Evolutionary conservation across 208 protist genomes (phyloP).

Genomic region (Leishmania tropica): DNA sequence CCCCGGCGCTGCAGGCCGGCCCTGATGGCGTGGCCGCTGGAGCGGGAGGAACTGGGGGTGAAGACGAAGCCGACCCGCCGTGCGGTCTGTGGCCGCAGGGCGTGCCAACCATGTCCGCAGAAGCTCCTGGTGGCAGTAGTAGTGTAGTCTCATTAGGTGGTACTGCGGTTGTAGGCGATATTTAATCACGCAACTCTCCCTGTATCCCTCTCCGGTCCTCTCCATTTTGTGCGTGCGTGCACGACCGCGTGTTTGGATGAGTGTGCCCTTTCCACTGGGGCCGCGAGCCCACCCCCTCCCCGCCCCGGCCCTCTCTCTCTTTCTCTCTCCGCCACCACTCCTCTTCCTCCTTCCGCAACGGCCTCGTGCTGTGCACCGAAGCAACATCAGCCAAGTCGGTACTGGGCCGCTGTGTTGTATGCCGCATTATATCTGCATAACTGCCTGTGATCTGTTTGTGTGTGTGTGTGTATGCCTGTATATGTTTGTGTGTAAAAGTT

Average conservation of each 20-base stretch:
- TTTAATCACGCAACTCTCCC: not conserved
- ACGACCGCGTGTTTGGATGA: not conserved
- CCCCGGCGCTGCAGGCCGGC: not conserved
- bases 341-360: not conserved
- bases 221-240: not conserved
- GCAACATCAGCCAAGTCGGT: not conserved
- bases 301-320: not conserved
- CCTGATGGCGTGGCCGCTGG: not conserved
- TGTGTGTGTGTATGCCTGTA: not conserved
- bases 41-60: not conserved
- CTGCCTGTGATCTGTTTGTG: not conserved
- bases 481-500: not conserved
- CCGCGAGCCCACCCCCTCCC: not conserved
- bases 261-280: not conserved
- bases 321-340: not conserved
- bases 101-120: no score
- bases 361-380: not conserved
- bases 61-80: not conserved
- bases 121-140: not conserved
- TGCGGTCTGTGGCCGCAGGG: slow-evolving; percentile 1
- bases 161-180: slow-evolving; percentile 1
- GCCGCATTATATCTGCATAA: not conserved
- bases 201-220: not conserved
- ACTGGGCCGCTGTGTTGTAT: not conserved
- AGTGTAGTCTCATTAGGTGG: not conserved